These are phyloP conservation scores for Vitis hybrid DNA, from an alignment of 177 flowering plant species.

Conservation along the genomic window DNA sequence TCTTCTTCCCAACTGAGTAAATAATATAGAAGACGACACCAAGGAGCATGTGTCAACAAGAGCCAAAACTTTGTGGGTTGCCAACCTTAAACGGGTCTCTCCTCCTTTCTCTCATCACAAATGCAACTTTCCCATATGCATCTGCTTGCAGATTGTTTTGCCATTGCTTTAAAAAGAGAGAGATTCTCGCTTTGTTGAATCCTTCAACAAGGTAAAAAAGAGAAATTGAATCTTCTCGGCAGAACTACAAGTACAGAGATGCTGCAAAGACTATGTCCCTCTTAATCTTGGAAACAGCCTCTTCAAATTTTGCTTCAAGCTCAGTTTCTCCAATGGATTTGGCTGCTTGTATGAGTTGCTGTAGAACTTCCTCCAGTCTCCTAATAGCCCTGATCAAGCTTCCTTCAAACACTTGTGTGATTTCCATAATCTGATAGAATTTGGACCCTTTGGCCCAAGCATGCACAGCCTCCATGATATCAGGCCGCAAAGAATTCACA, in stretches of 20 bases:
- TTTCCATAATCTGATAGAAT: constrained; percentile 95
- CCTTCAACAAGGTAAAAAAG: neutral
- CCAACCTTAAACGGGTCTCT: too few species aligned
- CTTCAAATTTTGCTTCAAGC: constrained; percentile 81
- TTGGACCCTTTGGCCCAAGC: constrained; percentile 98
- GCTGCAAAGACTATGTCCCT: constrained; percentile 99
- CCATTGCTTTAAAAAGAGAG: too few species aligned
- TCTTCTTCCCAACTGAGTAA: too few species aligned
- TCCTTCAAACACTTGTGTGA: constrained; percentile 89
- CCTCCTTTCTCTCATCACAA: too few species aligned
- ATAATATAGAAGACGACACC: too few species aligned
- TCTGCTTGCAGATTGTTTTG: too few species aligned
- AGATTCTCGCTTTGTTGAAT: too few species aligned
- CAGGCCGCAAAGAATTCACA: constrained; percentile 83
- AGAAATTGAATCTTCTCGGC: constrained; percentile 7
- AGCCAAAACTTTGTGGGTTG: too few species aligned
- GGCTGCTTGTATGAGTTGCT: constrained; percentile 89
- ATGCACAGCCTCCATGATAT: constrained; percentile 95
- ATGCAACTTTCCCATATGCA: too few species aligned
- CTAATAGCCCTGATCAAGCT: constrained; percentile 96
- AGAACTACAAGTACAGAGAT: constrained; percentile 72
- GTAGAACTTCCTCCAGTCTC: constrained; percentile 96
- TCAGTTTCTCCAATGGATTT: constrained; percentile 91
- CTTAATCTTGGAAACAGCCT: constrained; percentile 90
- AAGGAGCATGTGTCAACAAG: too few species aligned